phyloP scores from a whole-genome alignment of 768 basidiomycete species.

The Boletus huronensis region DNA sequence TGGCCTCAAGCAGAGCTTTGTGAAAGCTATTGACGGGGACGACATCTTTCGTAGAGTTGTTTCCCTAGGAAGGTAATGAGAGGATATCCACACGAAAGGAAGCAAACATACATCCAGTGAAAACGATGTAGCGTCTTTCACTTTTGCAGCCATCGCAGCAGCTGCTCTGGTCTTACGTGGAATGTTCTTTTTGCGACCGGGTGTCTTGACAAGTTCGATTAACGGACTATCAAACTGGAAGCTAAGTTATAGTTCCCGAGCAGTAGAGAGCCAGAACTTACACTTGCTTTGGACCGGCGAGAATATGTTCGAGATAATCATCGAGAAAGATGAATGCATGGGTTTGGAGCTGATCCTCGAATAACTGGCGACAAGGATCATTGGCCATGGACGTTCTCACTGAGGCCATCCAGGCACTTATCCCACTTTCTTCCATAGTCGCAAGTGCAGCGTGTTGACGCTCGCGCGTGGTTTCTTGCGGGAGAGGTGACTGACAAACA shows the following conservation, averaged over 20 bases:
- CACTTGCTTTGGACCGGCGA: conserved; percentile 66
- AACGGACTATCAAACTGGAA: conserved; percentile 47
- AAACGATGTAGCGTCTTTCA: conserved; percentile 38
- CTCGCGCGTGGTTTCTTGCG: conserved; percentile 1
- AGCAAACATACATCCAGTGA: conserved; percentile 44
- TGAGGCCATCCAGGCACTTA: conserved; percentile 64
- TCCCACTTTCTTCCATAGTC: conserved; percentile 36
- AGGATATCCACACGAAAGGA: background rate
- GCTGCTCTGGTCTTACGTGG: conserved; percentile 49
- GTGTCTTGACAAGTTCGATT: conserved; percentile 81
- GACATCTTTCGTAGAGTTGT: conserved; percentile 38
- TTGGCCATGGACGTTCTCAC: conserved; percentile 66
- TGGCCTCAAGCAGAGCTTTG: conserved; percentile 39
- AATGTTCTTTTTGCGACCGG: conserved; percentile 64
- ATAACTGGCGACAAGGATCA: conserved; percentile 66
- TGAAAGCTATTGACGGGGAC: conserved; percentile 46
- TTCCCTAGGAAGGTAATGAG: conserved; percentile 32
- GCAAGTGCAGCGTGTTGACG: background rate
- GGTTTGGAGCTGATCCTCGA: conserved; percentile 69
- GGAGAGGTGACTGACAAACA: conserved; percentile 14
- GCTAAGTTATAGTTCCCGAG: background rate
- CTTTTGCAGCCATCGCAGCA: conserved; percentile 40
- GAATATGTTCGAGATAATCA: conserved; percentile 69
- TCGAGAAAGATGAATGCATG: conserved; percentile 80
- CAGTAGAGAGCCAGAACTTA: conserved; percentile 30